These are phyloP conservation scores for Athelia sp. DNA, from an alignment of 1,284 basidiomycete genomes.

Conservation along the genomic window DNA sequence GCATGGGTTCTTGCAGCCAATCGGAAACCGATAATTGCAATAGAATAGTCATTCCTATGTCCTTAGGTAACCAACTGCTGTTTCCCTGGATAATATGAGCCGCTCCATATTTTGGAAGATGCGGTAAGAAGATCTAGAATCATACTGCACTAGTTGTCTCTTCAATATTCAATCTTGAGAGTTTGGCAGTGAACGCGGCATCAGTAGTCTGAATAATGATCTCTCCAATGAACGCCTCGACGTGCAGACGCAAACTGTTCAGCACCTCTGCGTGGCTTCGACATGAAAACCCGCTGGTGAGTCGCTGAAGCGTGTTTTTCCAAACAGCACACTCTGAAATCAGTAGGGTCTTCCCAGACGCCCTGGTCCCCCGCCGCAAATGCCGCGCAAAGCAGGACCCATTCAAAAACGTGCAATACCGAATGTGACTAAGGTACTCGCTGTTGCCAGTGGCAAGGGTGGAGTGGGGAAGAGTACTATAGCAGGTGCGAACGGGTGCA, in stretches of 20 bases:
- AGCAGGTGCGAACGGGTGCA: conserved; percentile 52
- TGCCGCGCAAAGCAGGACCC: conserved; percentile 55
- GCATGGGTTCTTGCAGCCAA: too few species aligned
- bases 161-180: too few species aligned
- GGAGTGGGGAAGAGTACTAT: conserved; percentile 97
- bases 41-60: too few species aligned
- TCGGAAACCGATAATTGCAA: too few species aligned
- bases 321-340: conserved; percentile 7
- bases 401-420: conserved; percentile 57
- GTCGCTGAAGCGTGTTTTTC: conserved; percentile 7
- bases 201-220: too few species aligned
- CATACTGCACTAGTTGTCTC: too few species aligned
- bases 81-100: too few species aligned
- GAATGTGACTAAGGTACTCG: conserved; percentile 71
- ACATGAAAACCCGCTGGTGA: conserved; percentile 45
- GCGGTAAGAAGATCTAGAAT: too few species aligned
- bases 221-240: background rate
- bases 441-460: conserved; percentile 93
- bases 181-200: too few species aligned
- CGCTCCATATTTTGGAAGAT: too few species aligned
- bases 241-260: background rate
- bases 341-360: conserved; percentile 50
- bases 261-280: background rate
- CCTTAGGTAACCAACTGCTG: too few species aligned
- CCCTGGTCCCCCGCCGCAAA: conserved; percentile 39